Conservation (phyloP, 2,329 filamentous ascomycete genomes). For the Fusarium tupiense region DNA sequence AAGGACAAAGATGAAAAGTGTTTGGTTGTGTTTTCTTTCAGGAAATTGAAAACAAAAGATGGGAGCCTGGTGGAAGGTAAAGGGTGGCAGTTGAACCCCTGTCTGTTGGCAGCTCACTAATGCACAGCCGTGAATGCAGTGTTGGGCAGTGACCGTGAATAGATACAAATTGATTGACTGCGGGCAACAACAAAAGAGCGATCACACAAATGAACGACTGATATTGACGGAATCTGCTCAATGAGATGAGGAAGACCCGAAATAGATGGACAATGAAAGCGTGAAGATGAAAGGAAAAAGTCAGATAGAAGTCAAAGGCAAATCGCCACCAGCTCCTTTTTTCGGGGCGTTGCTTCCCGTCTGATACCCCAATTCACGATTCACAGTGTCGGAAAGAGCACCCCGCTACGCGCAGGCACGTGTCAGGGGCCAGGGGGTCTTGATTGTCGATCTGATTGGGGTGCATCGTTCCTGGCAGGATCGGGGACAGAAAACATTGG, state of each 20-base stretch:
- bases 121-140: conserved; percentile 25
- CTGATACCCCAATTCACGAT: conserved; percentile 44
- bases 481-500: not conserved
- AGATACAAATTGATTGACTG: conserved; percentile 6
- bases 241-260: not conserved
- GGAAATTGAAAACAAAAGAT: not conserved
- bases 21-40: not conserved
- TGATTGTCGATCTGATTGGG: conserved; percentile 32
- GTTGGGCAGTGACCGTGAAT: conserved; percentile 14
- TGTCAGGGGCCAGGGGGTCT: conserved; percentile 23
- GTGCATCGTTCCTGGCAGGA: conserved; percentile 21
- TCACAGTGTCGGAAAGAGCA: conserved; percentile 36
- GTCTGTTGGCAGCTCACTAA: conserved; percentile 22
- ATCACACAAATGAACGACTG: not conserved
- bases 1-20: not conserved
- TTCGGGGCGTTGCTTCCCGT: conserved; percentile 23
- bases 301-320: conserved; percentile 13
- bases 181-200: conserved; percentile 13
- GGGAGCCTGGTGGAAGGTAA: not conserved
- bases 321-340: conserved; percentile 45
- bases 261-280: conserved; percentile 13
- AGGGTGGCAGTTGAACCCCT: conserved; percentile 20
- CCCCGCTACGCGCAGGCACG: conserved; percentile 49
- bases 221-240: not conserved
- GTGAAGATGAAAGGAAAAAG: conserved; percentile 10